Evolutionary conservation across 2,329 filamentous ascomycete species (phyloP).

Genomic region (Neopestalotiopsis sp.): DNA sequence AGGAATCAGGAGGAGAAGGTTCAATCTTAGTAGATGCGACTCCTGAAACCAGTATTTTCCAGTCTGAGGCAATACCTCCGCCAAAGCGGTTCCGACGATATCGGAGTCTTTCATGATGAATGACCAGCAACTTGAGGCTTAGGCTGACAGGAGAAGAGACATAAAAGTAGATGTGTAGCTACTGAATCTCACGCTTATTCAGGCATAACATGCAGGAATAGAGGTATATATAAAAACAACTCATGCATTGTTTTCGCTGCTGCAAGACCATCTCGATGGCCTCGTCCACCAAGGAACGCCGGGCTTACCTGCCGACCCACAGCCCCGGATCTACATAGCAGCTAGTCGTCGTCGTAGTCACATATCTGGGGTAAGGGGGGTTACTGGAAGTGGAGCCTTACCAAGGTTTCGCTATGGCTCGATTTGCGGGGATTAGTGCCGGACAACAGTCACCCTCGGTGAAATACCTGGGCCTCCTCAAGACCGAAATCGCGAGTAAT

Average conservation of each 20-base stretch:
- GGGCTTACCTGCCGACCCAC: neutral
- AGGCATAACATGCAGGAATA: neutral
- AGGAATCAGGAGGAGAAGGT: slow-evolving; percentile 48
- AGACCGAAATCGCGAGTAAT: neutral
- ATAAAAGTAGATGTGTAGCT: too few relatives aligned
- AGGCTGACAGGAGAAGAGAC: too few relatives aligned
- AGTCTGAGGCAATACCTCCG: slow-evolving; percentile 42
- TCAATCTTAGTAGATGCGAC: slow-evolving; percentile 48
- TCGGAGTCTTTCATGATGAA: slow-evolving; percentile 21
- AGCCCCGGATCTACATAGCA: neutral
- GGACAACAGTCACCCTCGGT: slow-evolving; percentile 6
- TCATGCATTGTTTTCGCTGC: neutral
- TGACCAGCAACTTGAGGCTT: neutral
- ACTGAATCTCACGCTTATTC: neutral
- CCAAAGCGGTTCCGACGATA: slow-evolving; percentile 35
- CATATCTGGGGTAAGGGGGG: too few relatives aligned
- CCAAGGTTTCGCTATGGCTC: neutral
- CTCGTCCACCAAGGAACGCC: neutral
- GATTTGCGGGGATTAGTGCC: slow-evolving; percentile 5
- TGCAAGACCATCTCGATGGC: neutral
- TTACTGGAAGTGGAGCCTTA: neutral
- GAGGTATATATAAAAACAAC: neutral
- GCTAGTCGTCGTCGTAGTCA: neutral
- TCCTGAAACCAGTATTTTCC: slow-evolving; percentile 47
- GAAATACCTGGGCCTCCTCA: neutral